Percentiles rank a stretch among this genome's conserved stretches.
Evolutionary conservation across 2,329 filamentous ascomycete genomes (phyloP).

Genomic region (Claviceps monticola): DNA sequence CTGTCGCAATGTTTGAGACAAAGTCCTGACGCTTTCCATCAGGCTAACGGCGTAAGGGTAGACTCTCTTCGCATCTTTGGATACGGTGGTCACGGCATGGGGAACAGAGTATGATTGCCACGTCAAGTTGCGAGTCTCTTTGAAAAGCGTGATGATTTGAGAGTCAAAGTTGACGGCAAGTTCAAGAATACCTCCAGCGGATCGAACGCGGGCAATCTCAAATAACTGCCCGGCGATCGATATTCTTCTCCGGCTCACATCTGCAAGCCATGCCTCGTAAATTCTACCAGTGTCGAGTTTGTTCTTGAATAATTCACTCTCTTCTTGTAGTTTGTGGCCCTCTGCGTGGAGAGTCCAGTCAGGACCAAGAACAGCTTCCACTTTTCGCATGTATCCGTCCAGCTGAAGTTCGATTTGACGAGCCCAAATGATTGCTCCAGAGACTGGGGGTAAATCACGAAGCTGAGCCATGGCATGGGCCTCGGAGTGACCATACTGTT

Average conservation of each 20-base stretch:
- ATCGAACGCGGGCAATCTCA: constrained; percentile 72
- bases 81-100: constrained; percentile 86
- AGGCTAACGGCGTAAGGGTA: constrained; percentile 96
- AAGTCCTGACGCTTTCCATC: constrained; percentile 96
- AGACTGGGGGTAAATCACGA: constrained; percentile 87
- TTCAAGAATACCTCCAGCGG: constrained; percentile 80
- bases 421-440: constrained; percentile 94
- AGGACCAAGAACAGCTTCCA: constrained; percentile 91
- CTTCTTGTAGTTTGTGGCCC: constrained; percentile 81
- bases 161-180: constrained; percentile 92
- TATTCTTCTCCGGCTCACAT: constrained; percentile 77
- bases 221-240: constrained; percentile 89
- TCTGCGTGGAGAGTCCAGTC: constrained; percentile 93
- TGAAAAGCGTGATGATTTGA: constrained; percentile 95
- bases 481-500: constrained; percentile 96
- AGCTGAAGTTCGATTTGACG: constrained; percentile 94
- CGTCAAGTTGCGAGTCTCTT: constrained; percentile 88
- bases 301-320: constrained; percentile 87
- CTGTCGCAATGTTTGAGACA: constrained; percentile 73
- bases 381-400: constrained; percentile 94
- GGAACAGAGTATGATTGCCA: constrained; percentile 94
- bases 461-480: constrained; percentile 97
- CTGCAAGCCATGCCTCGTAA: constrained; percentile 88
- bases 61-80: constrained; percentile 96
- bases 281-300: constrained; percentile 91